A percentile compares a stretch with the other conserved stretches of the same genome.
Conservation (phyloP, 768 basidiomycete species). For the Butyriboletus loyo region DNA sequence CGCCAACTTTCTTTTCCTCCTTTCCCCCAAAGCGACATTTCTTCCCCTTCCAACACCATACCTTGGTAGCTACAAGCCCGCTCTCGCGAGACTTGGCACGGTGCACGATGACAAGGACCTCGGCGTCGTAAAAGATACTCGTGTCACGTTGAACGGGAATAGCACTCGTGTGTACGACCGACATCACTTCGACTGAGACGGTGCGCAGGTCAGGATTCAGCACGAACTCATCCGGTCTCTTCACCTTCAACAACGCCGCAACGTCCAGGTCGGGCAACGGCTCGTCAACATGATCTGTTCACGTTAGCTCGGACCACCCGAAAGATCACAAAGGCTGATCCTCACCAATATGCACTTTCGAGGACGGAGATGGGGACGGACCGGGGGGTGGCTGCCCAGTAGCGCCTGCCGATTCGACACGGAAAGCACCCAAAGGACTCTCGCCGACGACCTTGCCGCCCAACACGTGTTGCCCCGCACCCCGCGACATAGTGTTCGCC, state of each 20-base stretch:
- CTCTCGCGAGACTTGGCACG: conserved; percentile 62
- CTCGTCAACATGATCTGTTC: conserved; percentile 39
- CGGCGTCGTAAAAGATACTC: conserved; percentile 70
- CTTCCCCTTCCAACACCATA: conserved; percentile 79
- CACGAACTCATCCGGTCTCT: conserved; percentile 7
- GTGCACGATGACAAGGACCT: conserved; percentile 66
- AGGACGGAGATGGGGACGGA: background rate
- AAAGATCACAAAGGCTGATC: background rate
- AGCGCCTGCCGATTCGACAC: background rate
- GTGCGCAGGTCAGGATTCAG: conserved; percentile 42
- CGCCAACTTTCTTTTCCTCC: conserved; percentile 65
- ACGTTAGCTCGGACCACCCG: background rate
- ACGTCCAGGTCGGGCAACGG: conserved; percentile 51
- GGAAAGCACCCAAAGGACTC: conserved; percentile 11
- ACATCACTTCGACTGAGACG: conserved; percentile 73
- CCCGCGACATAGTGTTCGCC: conserved; percentile 48
- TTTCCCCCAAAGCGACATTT: conserved; percentile 48
- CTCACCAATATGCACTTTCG: conserved; percentile 36
- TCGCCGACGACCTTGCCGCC: conserved; percentile 5
- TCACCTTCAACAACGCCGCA: conserved; percentile 39
- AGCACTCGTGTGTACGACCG: conserved; percentile 50
- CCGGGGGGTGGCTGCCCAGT: background rate
- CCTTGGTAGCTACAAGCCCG: conserved; percentile 62
- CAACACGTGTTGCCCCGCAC: conserved; percentile 3
- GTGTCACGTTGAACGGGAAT: conserved; percentile 43